Percentiles rank a stretch among this genome's conserved stretches.
phyloP scores from a whole-genome alignment of 805 yeast genomes.

The Pachysolen tannophilus region DNA sequence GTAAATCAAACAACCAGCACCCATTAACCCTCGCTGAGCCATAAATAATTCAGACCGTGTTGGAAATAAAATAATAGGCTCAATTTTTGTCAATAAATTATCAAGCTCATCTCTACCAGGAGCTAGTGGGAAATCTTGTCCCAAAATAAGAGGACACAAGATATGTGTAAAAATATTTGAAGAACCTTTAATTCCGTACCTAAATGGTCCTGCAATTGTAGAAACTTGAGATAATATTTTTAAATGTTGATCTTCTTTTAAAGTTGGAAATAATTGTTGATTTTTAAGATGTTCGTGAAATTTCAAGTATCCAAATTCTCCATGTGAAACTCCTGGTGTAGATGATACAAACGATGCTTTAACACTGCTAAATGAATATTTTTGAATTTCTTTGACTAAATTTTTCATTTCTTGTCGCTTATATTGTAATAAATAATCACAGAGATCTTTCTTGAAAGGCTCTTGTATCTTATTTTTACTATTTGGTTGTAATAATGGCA shows the following conservation, averaged over 20 bases:
- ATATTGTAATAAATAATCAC: conserved; percentile 38
- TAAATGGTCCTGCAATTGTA: conserved; percentile 40
- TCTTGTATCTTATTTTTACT: conserved; percentile 1
- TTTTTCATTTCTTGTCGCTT: conserved; percentile 18
- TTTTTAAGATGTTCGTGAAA: conserved; percentile 31
- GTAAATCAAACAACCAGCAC: conserved; percentile 42
- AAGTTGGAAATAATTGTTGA: conserved; percentile 19
- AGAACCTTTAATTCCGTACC: conserved; percentile 12
- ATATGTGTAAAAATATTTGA: conserved; percentile 39
- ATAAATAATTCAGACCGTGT: conserved; percentile 18
- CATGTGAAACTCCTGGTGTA: conserved; percentile 33
- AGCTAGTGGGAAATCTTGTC: conserved; percentile 13
- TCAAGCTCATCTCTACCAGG: conserved; percentile 21
- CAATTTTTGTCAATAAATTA: conserved; percentile 14
- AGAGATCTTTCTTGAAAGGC: conserved; percentile 36
- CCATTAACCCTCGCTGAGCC: conserved; percentile 7
- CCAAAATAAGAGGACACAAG: conserved; percentile 35
- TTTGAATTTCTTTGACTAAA: conserved; percentile 21
- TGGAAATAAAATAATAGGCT: conserved; percentile 26
- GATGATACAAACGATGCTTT: conserved; percentile 50
- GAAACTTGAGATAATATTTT: conserved; percentile 38
- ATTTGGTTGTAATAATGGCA: conserved; percentile 2
- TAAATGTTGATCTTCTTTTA: conserved; percentile 4
- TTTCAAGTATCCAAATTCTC: conserved; percentile 39
- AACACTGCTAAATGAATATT: conserved; percentile 37